Base-by-base conservation (phyloP, 2,329 filamentous ascomycete species). In the Colletotrichum sp. region DNA sequence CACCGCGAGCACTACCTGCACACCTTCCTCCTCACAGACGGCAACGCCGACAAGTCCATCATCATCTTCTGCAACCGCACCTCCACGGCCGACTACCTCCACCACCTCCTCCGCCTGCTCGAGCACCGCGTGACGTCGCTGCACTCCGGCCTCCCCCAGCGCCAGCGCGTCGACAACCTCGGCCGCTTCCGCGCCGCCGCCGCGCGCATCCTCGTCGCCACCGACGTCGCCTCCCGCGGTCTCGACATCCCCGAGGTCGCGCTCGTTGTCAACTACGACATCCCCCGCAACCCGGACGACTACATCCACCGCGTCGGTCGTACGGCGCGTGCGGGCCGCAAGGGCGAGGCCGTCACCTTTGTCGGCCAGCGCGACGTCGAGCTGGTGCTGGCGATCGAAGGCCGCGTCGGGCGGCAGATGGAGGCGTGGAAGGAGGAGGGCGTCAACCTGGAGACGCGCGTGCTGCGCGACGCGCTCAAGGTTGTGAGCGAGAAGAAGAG, bases 41-140 rank as follows among this genome's bases (percentile, higher is more conserved):
- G 85, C 78, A 98, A 98, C 84, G 83, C 90, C 44, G 88, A 91
- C 55, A 96, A 95, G 86, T 94, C 94, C 1, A 90, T 93, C 81
- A 98, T 99, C 81, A 93, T 99, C 77, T 99, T 99, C 88, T 96
- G 94, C 89, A 99, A 99, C 86, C 92, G 95, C 65, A 98, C 96
- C 2, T 90, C 92, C 69, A 98, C 96, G 1, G 96, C 97, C 12
- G 95, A 96, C 79, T 92, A 97, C 75, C 90, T 99, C 6, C 96
- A 98, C 82, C 95, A 98, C 82, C 90, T 98, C 72, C 90, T 99
- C 15, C 94, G 96, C 36, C 89, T 96, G 9, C 92, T 99, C 18
- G 93, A 93, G 49, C 97, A 99, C 88, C 93, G 96, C 70, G 96
- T 98, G 49, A 98, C 97, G 2, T 94, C 96, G 3, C 89, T 99